Base-by-base conservation (phyloP, 2,329 filamentous ascomycete species). In the Cercospora nicotianae region DNA sequence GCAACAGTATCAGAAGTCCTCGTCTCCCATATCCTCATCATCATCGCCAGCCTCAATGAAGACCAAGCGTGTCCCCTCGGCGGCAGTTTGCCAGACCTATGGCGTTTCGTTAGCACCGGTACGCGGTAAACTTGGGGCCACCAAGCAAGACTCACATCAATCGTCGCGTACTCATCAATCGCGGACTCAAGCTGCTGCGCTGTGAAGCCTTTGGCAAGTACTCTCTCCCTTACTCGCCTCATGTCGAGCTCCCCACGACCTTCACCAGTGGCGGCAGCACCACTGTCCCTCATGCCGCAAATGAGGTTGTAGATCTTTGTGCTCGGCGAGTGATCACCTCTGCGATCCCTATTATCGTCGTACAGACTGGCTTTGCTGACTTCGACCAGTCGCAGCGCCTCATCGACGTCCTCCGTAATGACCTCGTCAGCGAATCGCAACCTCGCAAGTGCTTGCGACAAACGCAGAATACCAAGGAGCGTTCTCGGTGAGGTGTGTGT, bases 251-350 rank as follows among this genome's bases (percentile, higher is more conserved):
- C 94, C 20, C 91, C 83, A 73, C 87, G 73, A 30, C 92, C 93
- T 58, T 93, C 89, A 51, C 91, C 89, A 73, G 94, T 93, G 66
- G 88, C 88, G 57, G 88, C 89, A 64, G 93, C 93, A 66, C 94
- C 94, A 63, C 89, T 90, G 75, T 96, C 94, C 57, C 92, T 90
- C 81, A 98, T 90, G 5, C 87, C 88, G 78, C 94, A 91, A 81
- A 99, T 92, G 72, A 99, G 87, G 79, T 96, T 95, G 82, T 96
- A 98, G 75, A 99, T 98, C 80, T 92, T 92, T 79, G 89, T 94
- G 81, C 88, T 94, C 30, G 93, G 89, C 63, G 92, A 96, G 74
- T 91, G 87, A 73, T 91, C 90, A 66, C 89, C 87, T 58, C 78
- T 72, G 60, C 88, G 83, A 63, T 84, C 82, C 60, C 84, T 76